Percentiles rank a stretch among this genome's conserved stretches.
Conservation (phyloP, 2,329 filamentous ascomycete genomes). For the Cordyceps farinosa region DNA sequence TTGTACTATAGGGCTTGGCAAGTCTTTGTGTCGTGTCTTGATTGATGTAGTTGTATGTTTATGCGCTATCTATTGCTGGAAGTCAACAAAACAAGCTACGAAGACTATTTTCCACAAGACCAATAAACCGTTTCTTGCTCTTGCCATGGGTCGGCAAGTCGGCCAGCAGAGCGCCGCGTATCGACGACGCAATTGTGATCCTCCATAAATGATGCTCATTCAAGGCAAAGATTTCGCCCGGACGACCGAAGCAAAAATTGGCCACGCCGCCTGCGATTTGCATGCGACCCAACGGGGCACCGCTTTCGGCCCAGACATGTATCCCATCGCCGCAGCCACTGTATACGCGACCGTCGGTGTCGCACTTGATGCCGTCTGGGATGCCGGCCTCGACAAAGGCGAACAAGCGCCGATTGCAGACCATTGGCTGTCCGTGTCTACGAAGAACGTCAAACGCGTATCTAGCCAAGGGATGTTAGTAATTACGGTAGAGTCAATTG, state of each 20-base stretch:
- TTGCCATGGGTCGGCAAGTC: neutral
- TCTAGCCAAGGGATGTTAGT: slow-evolving; percentile 19
- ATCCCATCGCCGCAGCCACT: slow-evolving; percentile 47
- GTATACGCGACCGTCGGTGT: slow-evolving; percentile 46
- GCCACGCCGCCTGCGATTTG: slow-evolving; percentile 39
- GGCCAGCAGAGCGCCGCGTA: neutral
- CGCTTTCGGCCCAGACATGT: slow-evolving; percentile 45
- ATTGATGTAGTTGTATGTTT: no score
- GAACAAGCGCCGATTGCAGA: slow-evolving; percentile 48
- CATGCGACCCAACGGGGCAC: slow-evolving; percentile 44
- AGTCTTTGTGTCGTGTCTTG: no score
- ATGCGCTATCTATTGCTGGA: neutral
- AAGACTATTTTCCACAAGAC: neutral
- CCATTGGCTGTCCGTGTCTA: slow-evolving; percentile 32
- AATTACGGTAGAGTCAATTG: no score
- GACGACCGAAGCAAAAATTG: slow-evolving; percentile 46
- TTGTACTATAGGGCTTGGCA: no score
- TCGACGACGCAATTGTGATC: slow-evolving; percentile 20
- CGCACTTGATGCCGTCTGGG: slow-evolving; percentile 47
- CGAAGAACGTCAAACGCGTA: slow-evolving; percentile 35
- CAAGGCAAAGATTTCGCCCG: slow-evolving; percentile 43
- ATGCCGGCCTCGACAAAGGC: slow-evolving; percentile 45
- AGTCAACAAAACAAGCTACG: neutral
- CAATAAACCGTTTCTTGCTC: neutral
- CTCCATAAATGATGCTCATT: slow-evolving; percentile 45